Percentiles rank a stretch among this genome's conserved stretches.
phyloP scores from a whole-genome alignment of 192 early-diverging fungal species.

The Mortierella antarctica region DNA sequence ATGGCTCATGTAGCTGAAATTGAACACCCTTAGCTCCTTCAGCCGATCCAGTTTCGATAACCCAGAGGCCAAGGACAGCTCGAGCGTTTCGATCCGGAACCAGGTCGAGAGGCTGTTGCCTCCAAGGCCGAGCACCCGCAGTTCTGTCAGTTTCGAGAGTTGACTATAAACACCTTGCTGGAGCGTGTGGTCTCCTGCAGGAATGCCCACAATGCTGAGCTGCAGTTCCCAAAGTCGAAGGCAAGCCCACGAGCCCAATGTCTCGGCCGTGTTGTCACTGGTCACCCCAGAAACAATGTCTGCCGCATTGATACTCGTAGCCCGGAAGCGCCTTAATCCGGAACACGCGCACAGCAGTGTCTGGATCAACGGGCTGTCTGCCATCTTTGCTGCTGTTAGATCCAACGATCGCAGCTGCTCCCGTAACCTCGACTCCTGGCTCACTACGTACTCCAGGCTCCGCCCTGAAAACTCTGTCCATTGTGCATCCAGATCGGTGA shows the following conservation, averaged over 20 bases:
- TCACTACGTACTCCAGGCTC: background rate
- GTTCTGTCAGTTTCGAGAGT: slow-evolving; percentile 7
- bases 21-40: slow-evolving; percentile 13
- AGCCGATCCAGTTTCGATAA: slow-evolving; percentile 9
- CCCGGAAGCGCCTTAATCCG: slow-evolving; percentile 15
- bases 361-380: slow-evolving; percentile 11
- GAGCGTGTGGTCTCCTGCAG: background rate
- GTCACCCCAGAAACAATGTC: background rate
- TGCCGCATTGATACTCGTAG: background rate
- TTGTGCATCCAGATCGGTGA: slow-evolving; percentile 8
- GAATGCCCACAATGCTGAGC: slow-evolving; percentile 12
- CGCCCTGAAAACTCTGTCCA: slow-evolving; percentile 2
- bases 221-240: slow-evolving; percentile 17
- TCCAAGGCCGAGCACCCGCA: slow-evolving; percentile 14
- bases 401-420: slow-evolving; percentile 11
- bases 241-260: slow-evolving; percentile 7
- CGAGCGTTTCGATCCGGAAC: slow-evolving; percentile 15
- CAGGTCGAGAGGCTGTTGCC: slow-evolving; percentile 24
- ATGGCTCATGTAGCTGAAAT: slow-evolving; percentile 32
- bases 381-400: slow-evolving; percentile 7
- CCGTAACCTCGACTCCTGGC: background rate
- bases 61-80: slow-evolving; percentile 7
- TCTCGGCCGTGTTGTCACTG: too few relatives aligned
- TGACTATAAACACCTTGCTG: slow-evolving; percentile 12
- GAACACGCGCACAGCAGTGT: slow-evolving; percentile 13